phyloP scores from a whole-genome alignment of 2,329 filamentous ascomycete genomes.

The Mycosphaerella sp. region DNA sequence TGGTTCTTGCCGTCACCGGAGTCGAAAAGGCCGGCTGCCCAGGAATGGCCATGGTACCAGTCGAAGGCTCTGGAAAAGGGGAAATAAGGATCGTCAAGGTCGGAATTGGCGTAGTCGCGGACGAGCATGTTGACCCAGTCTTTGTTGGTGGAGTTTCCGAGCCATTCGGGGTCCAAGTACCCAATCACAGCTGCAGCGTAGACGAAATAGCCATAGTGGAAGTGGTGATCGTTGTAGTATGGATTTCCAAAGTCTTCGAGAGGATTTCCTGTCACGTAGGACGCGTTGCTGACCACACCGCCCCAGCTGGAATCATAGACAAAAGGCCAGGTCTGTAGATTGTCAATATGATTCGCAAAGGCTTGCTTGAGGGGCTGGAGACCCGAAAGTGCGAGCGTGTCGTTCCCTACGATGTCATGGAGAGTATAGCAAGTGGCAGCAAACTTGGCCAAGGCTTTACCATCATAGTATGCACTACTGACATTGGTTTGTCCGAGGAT shows the following conservation, averaged over 20 bases:
- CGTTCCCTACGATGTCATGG: constrained; percentile 48
- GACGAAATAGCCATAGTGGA: constrained; percentile 77
- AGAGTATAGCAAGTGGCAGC: constrained; percentile 42
- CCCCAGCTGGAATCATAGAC: constrained; percentile 62
- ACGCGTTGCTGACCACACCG: constrained; percentile 70
- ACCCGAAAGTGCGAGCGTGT: constrained; percentile 44
- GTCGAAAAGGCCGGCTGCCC: constrained; percentile 75
- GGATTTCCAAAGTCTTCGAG: constrained; percentile 85
- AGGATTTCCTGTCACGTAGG: constrained; percentile 68
- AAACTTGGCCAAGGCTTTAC: constrained; percentile 50
- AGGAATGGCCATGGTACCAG: constrained; percentile 91
- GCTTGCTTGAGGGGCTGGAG: constrained; percentile 45
- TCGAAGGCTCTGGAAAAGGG: constrained; percentile 81
- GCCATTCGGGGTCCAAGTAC: constrained; percentile 69
- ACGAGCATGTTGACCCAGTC: constrained; percentile 78
- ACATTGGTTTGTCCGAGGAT: constrained; percentile 67
- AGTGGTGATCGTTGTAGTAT: constrained; percentile 65
- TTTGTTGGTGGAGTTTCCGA: constrained; percentile 56
- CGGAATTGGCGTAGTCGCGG: constrained; percentile 77
- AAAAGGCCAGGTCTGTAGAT: constrained; percentile 43
- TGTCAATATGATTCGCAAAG: constrained; percentile 44
- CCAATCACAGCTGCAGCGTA: constrained; percentile 79
- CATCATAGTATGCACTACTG: constrained; percentile 88
- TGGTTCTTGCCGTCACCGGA: constrained; percentile 71
- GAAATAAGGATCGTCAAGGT: constrained; percentile 63